Conservation (phyloP, 176 grass and related monocot genomes). For the Phragmites australis region DNA sequence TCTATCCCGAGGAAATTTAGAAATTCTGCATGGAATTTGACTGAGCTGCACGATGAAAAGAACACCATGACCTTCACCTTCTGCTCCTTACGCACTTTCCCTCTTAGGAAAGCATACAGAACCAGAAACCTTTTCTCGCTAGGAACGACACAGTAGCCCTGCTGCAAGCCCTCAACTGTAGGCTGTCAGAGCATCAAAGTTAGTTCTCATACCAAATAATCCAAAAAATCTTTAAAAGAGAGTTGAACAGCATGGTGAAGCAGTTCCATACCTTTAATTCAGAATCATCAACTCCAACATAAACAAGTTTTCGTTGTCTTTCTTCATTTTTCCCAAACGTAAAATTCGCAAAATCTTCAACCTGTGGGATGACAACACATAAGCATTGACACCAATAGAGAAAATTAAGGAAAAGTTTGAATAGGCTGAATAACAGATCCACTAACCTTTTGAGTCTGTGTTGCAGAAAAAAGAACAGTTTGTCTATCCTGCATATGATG, state of each 20-base stretch:
- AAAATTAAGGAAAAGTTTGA: not conserved
- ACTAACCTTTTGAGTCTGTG: conserved; percentile 70
- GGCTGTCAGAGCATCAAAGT: conserved; percentile 47
- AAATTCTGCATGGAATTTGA: conserved; percentile 78
- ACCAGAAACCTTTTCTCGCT: conserved; percentile 73
- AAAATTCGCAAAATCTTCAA: conserved; percentile 79
- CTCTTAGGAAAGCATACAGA: conserved; percentile 81
- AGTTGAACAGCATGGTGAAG: not conserved
- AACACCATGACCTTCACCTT: conserved; percentile 97
- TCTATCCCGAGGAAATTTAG: conserved; percentile 71
- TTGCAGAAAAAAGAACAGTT: conserved; percentile 92
- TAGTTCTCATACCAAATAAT: not conserved
- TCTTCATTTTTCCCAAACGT: conserved; percentile 73
- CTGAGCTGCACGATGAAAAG: conserved; percentile 95
- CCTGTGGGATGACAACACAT: conserved; percentile 43
- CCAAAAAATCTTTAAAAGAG: not conserved
- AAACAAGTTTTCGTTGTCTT: conserved; percentile 62
- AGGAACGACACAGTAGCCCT: conserved; percentile 81
- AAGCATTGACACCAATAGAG: not conserved
- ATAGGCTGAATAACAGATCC: conserved; percentile 13
- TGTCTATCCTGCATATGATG: conserved; percentile 65
- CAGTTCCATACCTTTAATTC: conserved; percentile 59
- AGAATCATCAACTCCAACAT: conserved; percentile 69
- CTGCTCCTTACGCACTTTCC: conserved; percentile 38
- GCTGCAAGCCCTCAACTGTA: conserved; percentile 82